Evolutionary conservation across 257 asterid species (phyloP), one percentile per base, ranked within the genome.

Genomic region (Ilex asprella): DNA sequence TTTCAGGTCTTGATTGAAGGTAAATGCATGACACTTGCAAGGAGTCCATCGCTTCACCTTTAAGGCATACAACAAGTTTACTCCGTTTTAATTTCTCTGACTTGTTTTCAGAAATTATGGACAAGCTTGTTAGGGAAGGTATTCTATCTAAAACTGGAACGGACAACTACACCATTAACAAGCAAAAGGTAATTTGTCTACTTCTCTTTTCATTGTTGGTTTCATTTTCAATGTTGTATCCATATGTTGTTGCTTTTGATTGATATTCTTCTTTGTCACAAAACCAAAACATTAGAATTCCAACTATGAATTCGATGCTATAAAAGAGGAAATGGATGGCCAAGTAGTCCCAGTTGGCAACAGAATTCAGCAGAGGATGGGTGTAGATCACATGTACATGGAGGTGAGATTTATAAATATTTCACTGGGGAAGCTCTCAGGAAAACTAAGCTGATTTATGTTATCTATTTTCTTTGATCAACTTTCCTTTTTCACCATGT

Each of bases 1-100:
- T 64, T 81, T 82, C 91, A 91, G 95, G 73, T 76, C 67, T 58
- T 85, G 81, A 77, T 85, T 61, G 97, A 92, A 86, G 98, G 98
- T 89, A 88, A 63, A 58, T 55, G 55, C 63, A 70, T 68, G 56
- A 47, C 73, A 66, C 70, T 69, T 62, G 41, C 66, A 56, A 64
- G 54, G 54, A 6, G 16, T 3, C 54, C 16, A 49, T 15, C 14
- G 54, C 14, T 49, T 11, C 14, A 49, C 16, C n/a, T 49, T 49
- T 49, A 12, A 49, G 54, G 5, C 16, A 12, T 49, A 49, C 1
- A 49, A 53, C 60, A 65, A 27, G 27, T 61, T 53, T 71, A 21
- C n/a, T 59, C 57, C 43, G 49, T 66, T 55, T 50, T 70, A 68
- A 69, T 57, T 69, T 44, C 67, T 57, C 44, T 65, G 70, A 32